phyloP scores from a whole-genome alignment of 1,284 basidiomycete species.

The Neonothopanus nambi region DNA sequence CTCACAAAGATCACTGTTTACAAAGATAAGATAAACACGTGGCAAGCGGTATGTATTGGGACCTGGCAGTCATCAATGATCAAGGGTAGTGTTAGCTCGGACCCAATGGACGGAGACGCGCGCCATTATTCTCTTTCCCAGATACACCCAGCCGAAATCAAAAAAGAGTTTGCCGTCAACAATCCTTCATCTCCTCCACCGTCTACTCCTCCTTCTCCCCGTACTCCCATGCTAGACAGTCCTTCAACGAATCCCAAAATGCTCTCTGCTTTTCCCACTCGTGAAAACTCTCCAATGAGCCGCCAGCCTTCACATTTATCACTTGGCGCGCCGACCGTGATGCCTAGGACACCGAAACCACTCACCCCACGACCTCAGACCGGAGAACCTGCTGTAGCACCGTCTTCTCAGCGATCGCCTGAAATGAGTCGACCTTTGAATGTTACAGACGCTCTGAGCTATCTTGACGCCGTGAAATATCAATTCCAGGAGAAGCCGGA shows the following conservation, averaged over 20 bases:
- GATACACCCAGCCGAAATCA: not conserved
- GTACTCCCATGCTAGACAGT: conserved; percentile 1
- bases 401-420: conserved; percentile 22
- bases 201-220: not conserved
- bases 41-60: not conserved
- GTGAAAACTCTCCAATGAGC: conserved; percentile 13
- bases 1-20: too few species aligned
- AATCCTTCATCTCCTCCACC: not conserved
- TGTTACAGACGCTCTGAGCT: conserved; percentile 93
- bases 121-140: not conserved
- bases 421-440: conserved; percentile 59
- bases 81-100: too few species aligned
- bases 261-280: conserved; percentile 9
- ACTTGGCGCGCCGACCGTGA: conserved; percentile 20
- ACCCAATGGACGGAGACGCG: not conserved
- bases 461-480: conserved; percentile 94
- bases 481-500: conserved; percentile 93
- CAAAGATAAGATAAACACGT: conserved; percentile 14
- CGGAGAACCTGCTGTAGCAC: conserved; percentile 12
- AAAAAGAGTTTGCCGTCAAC: not conserved
- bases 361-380: conserved; percentile 34
- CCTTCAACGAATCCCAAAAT: not conserved
- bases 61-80: not conserved
- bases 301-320: conserved; percentile 13
- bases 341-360: conserved; percentile 32